Base-by-base conservation (phyloP, 768 basidiomycete species). In the Tremella fuciformis region DNA sequence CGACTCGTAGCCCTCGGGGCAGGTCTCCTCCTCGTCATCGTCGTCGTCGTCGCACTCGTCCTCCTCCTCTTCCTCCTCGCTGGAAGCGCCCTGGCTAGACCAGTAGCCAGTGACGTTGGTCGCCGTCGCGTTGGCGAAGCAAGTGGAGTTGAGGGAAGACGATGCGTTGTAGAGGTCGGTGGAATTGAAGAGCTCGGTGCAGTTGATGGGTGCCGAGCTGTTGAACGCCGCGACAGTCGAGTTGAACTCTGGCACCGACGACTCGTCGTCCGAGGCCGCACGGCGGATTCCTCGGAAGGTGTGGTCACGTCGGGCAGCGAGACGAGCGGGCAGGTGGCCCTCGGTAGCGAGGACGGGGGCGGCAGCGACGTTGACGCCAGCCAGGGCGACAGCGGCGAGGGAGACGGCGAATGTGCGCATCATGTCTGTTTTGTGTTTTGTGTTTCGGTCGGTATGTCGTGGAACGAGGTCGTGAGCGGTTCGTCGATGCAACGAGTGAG, bases 311-410 rank as follows among this genome's bases (percentile, higher is more conserved):
- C 29, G 29, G 29, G 29, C 29, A 4, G 29, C 29, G 42, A 18
- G 42, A 46, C n/a, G 42, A 15, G 42, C 18, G 55, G 42, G 8
- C 44, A 56, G 13, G 55, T 56, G 49, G 4, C 19, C 26, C 49
- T 21, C 19, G 25, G 49, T 24, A 21, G 25, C 49, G 42, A 46
- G n/a, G 42, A 46, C n/a, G 8, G 42, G 42, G 42, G 42, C 22
- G 22, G 42, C n/a, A 8, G 42, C 42, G 42, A 22, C 42, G 42
- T 46, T 46, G 42, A 46, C 42, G 22, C 42, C 42, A 46, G 42
- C 42, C 42, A 46, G 42, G 42, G 42, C 22, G 42, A 22, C 42
- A 46, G 22, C 22, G 42, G 22, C 42, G 42, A 46, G 4, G 42
- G 22, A 46, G 22, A 22, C 42, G 42, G 22, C 22, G 42, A 46